Evolutionary conservation across 371 early-diverging fungal genomes (phyloP), one percentile per base, ranked within the genome.

Genomic region (Mucor plumbeus): DNA sequence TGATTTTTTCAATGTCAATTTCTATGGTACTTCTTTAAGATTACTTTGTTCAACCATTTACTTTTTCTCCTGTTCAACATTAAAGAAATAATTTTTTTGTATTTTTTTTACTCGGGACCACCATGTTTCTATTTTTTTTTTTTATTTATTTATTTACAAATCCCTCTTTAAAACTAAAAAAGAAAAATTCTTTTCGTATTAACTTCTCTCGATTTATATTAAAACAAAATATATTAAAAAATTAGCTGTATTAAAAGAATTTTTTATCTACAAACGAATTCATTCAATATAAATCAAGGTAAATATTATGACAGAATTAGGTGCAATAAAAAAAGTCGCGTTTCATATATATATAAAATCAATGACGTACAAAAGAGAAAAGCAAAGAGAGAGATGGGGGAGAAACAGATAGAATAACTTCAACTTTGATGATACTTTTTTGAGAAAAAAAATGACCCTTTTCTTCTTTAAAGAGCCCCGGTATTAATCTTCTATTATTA

Each of bases 121-220:
- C 50, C 50, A 50, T 50, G 50, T 50, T 50, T 50, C 50, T 50
- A 21, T 21, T 50, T 10, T 41, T 41, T 44, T 50, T 50, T 50
- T 50, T 50, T 26, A 26, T 50, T 41, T 41, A 8, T 41, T 26
- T 50, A 11, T 26, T 26, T 50, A 48, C 21, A 21, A 21, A 50
- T 50, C 21, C 21, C 50, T 50, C 50, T 50, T 50, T 50, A 11
- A 21, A 15, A 17, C 44, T 44, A n/a, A 43, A 43, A 44, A 50
- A 19, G 19, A 7, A 21, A 50, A 50, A 10, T 21, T 26, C 21
- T 21, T 21, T 48, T 48, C 9, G 10, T 48, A 48, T 21, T 10
- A 50, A 26, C 50, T 26, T 50, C 11, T 50, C 50, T 26, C 26
- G 50, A 50, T 50, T 50, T 50, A 26, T 11, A 50, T 21, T 13